Evolutionary conservation across 257 asterid species (phyloP).

Genomic region (Petrea volubilis): DNA sequence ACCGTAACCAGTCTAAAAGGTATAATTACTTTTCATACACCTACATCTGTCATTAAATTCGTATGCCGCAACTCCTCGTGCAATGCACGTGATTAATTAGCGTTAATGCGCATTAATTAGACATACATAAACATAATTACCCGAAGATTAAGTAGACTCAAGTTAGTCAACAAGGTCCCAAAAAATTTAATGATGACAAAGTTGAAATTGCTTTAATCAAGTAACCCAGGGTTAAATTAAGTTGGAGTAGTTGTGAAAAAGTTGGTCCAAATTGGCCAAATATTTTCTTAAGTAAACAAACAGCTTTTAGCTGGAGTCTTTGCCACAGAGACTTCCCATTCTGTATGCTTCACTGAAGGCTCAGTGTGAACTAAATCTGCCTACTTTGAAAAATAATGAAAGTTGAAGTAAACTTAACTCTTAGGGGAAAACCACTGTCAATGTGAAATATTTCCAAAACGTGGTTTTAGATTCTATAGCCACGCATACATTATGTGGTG

Average conservation of each 20-base stretch:
- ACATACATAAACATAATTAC: not conserved
- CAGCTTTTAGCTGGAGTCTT: not conserved
- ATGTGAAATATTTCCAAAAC: not conserved
- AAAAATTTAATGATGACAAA: conserved; percentile 17
- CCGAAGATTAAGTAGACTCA: not conserved
- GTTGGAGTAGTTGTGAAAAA: conserved; percentile 36
- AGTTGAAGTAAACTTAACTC: not conserved
- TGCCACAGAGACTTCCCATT: not conserved
- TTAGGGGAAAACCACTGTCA: not conserved
- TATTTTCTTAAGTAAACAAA: not conserved
- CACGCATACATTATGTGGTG: not conserved
- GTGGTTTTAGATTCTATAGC: not conserved
- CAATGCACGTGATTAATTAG: conserved; percentile 15
- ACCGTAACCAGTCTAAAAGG: not conserved
- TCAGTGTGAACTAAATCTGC: conserved; percentile 15
- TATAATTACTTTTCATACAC: not conserved
- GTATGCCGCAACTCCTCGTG: not conserved
- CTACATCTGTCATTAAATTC: not conserved
- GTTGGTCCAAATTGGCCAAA: conserved; percentile 25
- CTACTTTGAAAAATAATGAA: not conserved
- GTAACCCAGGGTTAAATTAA: not conserved
- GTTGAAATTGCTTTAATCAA: conserved; percentile 21
- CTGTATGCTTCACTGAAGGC: not conserved
- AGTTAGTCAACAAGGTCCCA: conserved; percentile 25
- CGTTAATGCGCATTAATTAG: conserved; percentile 1